Base-by-base conservation (phyloP, 352 stramenopile genomes). In the Globisporangium sylvaticum region DNA sequence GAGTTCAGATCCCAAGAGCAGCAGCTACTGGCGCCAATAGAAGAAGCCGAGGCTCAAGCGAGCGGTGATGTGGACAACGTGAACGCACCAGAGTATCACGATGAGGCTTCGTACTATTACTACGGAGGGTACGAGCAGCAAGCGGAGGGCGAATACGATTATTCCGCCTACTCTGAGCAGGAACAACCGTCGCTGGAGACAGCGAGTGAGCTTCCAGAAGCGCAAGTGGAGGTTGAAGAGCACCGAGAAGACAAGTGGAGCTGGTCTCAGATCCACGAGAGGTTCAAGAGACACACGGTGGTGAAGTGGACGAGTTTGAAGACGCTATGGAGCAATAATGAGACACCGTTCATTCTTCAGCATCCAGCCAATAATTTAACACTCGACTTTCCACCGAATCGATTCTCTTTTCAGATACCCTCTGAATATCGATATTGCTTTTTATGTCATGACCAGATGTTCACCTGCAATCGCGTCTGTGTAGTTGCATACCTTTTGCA, bases 271-370 rank as follows among this genome's bases (percentile, higher is more conserved):
- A 46, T 8, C 20, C 29, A n/a, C 20, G n/a, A n/a, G n/a, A n/a
- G n/a, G n/a, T n/a, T n/a, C n/a, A n/a, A n/a, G n/a, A n/a, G n/a
- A n/a, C n/a, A n/a, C n/a, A n/a, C n/a, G n/a, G n/a, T n/a, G n/a
- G n/a, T n/a, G n/a, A n/a, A n/a, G n/a, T n/a, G n/a, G n/a, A n/a
- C n/a, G 57, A 54, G 5, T 63, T 63, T 53, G 57, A 63, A 63
- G 57, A 63, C 24, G 37, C 57, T 1, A 8, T 53, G 39, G 57
- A 63, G 37, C 32, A 63, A 22, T 59, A 22, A 59, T 39, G 37
- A 20, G 34, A 54, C 34, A 63, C 34, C 5, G 6, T 14, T 24
- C 25, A 20, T 42, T 59, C 54, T 44, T 52, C 25, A 24, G 14
- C 22, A 52, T 15, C 32, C 14, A 42, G 25, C 46, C 32, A 63